A percentile compares a stretch with the other conserved stretches of the same genome.
phyloP scores from a whole-genome alignment of 129 eudicot genomes.

The carrot (Daucus carota) region DH1_v3.0 NC_030385.2:30151001-30151500 shows the following conservation, averaged over 20 bases:
- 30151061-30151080: too few relatives aligned
- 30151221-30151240: not conserved
- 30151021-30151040: too few relatives aligned
- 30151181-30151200: too few relatives aligned
- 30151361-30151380: conserved; percentile 82
- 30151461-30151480: conserved; percentile 70
- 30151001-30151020: too few relatives aligned
- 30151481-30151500: conserved; percentile 67
- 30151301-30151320: conserved; percentile 56
- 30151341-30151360: conserved; percentile 38
- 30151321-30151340: conserved; percentile 58
- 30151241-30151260: not conserved
- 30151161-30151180: too few relatives aligned
- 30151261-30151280: conserved; percentile 11
- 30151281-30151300: conserved; percentile 78
- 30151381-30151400: conserved; percentile 81
- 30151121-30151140: too few relatives aligned
- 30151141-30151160: too few relatives aligned
- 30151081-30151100: too few relatives aligned
- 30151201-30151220: too few relatives aligned
- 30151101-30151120: too few relatives aligned
- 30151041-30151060: too few relatives aligned
- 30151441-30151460: conserved; percentile 61
- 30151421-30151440: conserved; percentile 67
- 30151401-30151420: conserved; percentile 59